Conservation (phyloP, 1,284 basidiomycete genomes). For the Cutaneotrichosporon cavernicola region DNA sequence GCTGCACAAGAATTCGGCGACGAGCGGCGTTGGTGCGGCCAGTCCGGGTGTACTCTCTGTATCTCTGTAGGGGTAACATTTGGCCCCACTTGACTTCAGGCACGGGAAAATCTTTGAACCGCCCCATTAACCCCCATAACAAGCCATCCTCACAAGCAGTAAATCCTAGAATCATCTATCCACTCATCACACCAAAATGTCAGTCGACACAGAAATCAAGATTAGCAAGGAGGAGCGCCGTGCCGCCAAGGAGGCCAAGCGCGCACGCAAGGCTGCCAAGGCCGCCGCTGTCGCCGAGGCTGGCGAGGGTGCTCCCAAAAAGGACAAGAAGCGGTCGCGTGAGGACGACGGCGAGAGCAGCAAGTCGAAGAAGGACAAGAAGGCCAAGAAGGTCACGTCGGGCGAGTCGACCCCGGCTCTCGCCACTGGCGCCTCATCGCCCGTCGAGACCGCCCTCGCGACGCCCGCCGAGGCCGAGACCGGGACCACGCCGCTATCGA, state of each 20-base stretch:
- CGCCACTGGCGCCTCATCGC: slow-evolving; percentile 20
- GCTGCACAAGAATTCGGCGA: too few species aligned
- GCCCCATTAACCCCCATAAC: neutral
- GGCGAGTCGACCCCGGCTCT: slow-evolving; percentile 38
- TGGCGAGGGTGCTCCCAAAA: slow-evolving; percentile 38
- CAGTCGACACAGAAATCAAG: slow-evolving; percentile 35
- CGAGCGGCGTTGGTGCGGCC: neutral
- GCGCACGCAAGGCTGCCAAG: slow-evolving; percentile 39
- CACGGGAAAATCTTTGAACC: slow-evolving; percentile 18
- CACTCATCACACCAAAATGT: slow-evolving; percentile 33
- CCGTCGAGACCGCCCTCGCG: slow-evolving; percentile 26
- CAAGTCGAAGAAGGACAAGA: slow-evolving; percentile 32
- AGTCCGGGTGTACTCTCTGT: too few species aligned
- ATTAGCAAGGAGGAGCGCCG: slow-evolving; percentile 45
- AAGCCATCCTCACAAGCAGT: too few species aligned
- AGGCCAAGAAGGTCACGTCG: slow-evolving; percentile 44
- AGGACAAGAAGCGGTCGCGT: slow-evolving; percentile 38
- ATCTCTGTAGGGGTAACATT: neutral
- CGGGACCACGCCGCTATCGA: slow-evolving; percentile 27
- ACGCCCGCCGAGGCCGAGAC: slow-evolving; percentile 24
- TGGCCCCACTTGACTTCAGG: slow-evolving; percentile 14
- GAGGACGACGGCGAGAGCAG: slow-evolving; percentile 28
- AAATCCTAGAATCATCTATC: neutral
- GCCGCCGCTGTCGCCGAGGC: slow-evolving; percentile 23
- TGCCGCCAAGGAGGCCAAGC: slow-evolving; percentile 39